Conservation (phyloP, 2,329 filamentous ascomycete species). For the Claviceps pusilla region DNA sequence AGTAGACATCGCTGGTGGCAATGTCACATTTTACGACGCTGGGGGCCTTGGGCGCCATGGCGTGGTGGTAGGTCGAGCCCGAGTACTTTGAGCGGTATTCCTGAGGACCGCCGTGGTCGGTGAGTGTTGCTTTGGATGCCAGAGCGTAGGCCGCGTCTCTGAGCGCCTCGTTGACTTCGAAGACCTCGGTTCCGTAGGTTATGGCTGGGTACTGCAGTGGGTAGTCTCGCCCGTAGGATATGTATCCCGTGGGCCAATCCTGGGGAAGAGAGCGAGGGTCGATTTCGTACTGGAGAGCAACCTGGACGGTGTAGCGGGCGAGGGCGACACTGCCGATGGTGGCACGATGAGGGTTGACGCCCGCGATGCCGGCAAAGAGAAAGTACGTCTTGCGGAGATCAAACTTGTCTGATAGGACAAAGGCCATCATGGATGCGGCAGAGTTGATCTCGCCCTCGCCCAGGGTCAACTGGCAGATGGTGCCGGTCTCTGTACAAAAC, state of each 20-base stretch:
- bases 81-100: slow-evolving; percentile 41
- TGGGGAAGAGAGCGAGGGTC: slow-evolving; percentile 52
- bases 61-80: slow-evolving; percentile 23
- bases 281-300: slow-evolving; percentile 62
- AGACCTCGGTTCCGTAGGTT: slow-evolving; percentile 55
- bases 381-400: slow-evolving; percentile 56
- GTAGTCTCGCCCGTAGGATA: slow-evolving; percentile 42
- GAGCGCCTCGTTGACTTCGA: slow-evolving; percentile 47
- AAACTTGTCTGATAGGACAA: slow-evolving; percentile 47
- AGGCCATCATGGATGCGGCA: slow-evolving; percentile 47
- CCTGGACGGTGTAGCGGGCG: slow-evolving; percentile 55
- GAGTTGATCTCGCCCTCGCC: slow-evolving; percentile 65
- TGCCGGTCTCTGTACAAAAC: slow-evolving; percentile 45
- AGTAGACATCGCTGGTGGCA: slow-evolving; percentile 60
- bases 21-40: slow-evolving; percentile 49
- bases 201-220: slow-evolving; percentile 42
- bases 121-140: slow-evolving; percentile 35
- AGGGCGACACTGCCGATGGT: slow-evolving; percentile 55
- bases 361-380: slow-evolving; percentile 56
- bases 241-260: slow-evolving; percentile 53
- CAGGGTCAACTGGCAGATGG: slow-evolving; percentile 53
- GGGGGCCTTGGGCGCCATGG: slow-evolving; percentile 31
- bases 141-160: slow-evolving; percentile 36
- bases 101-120: slow-evolving; percentile 32
- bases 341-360: slow-evolving; percentile 53